Percentiles rank a stretch among this genome's conserved stretches.
These are phyloP conservation scores for Arabis hirsuta DNA, from an alignment of 345 rosid species.

Conservation along the genomic window DNA sequence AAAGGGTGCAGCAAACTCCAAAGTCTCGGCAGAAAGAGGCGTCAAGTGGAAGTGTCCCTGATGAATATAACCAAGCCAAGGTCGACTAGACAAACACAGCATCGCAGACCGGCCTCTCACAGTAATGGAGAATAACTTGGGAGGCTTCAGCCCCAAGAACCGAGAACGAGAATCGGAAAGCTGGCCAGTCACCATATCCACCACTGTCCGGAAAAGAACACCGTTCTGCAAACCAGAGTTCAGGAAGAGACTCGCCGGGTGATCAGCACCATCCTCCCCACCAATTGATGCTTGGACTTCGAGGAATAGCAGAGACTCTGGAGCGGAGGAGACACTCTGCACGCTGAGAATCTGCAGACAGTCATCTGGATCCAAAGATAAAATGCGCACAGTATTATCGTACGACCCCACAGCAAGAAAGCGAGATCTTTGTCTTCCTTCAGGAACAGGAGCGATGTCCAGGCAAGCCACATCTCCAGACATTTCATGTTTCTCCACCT, in stretches of 20 bases:
- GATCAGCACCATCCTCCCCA: constrained; percentile 99
- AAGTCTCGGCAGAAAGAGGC: constrained; percentile 93
- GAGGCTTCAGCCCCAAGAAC: constrained; percentile 90
- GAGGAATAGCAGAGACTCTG: constrained; percentile 95
- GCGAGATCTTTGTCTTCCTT: constrained; percentile 98
- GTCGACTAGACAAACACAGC: constrained; percentile 96
- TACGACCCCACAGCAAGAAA: constrained; percentile 98
- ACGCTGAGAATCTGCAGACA: constrained; percentile 95
- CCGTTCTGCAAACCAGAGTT: constrained; percentile 95
- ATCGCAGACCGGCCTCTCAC: constrained; percentile 93
- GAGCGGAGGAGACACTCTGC: constrained; percentile 96
- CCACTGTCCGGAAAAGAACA: constrained; percentile 92
- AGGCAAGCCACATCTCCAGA: constrained; percentile 98
- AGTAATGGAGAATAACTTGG: constrained; percentile 80
- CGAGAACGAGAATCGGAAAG: constrained; percentile 98
- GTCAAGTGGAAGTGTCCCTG: constrained; percentile 93
- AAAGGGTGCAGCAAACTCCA: constrained; percentile 94
- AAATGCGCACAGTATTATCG: constrained; percentile 86
- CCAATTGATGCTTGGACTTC: constrained; percentile 97
- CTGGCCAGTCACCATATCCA: constrained; percentile 98
- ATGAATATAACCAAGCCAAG: constrained; percentile 98
- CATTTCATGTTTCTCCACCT: constrained; percentile 99
- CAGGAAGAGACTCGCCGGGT: constrained; percentile 95
- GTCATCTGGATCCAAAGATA: constrained; percentile 98
- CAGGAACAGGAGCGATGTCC: constrained; percentile 99